Conservation (phyloP, 148 eudicot genomes). For the Silene uniflora region DNA sequence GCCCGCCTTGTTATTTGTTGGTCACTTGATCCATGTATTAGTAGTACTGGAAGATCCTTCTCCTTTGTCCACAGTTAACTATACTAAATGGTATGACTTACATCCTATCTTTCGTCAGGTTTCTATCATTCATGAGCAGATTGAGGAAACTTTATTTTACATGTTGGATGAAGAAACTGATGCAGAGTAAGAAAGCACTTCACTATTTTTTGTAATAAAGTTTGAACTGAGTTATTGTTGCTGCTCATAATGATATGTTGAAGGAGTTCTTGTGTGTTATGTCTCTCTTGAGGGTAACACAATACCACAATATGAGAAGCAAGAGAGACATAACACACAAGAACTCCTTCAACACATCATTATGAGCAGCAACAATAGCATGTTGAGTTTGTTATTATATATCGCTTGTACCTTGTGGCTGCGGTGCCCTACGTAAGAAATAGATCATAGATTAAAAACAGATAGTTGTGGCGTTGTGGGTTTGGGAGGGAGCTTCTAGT, state of each 20-base stretch:
- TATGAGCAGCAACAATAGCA: neutral
- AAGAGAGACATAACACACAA: neutral
- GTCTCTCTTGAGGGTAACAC: neutral
- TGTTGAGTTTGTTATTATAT: neutral
- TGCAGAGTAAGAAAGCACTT: conserved; percentile 56
- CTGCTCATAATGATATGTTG: conserved; percentile 3
- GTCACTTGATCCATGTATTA: neutral
- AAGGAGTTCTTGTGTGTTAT: neutral
- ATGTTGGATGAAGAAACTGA: conserved; percentile 99
- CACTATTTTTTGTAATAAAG: neutral
- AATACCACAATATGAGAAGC: neutral
- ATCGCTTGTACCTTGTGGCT: neutral
- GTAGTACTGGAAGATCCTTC: neutral
- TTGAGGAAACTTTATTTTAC: conserved; percentile 83
- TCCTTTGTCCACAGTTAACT: conserved; percentile 7
- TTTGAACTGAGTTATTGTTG: conserved; percentile 3
- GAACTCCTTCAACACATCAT: conserved; percentile 3
- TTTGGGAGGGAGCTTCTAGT: neutral
- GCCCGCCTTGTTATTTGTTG: neutral
- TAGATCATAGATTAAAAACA: too few species aligned
- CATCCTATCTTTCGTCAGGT: conserved; percentile 42
- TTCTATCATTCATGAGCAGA: conserved; percentile 74
- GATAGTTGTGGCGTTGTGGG: neutral
- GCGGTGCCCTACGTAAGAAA: neutral
- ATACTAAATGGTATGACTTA: conserved; percentile 4